phyloP scores from a whole-genome alignment of 2,329 filamentous ascomycete genomes.

The Exophiala viscosa region DNA sequence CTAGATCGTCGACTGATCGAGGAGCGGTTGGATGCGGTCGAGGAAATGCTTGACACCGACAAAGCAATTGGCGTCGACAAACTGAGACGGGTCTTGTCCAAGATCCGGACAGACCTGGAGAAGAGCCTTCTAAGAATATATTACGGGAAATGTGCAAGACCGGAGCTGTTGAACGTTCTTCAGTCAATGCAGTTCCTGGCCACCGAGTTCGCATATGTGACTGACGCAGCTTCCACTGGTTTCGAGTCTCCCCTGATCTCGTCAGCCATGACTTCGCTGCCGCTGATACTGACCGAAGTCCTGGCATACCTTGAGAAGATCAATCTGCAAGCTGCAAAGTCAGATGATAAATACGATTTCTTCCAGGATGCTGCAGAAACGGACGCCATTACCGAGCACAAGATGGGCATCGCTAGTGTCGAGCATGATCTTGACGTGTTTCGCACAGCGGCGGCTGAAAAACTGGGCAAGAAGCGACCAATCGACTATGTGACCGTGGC shows the following conservation, averaged over 20 bases:
- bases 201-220: slow-evolving; percentile 68
- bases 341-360: slow-evolving; percentile 90
- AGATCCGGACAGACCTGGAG: slow-evolving; percentile 77
- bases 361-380: slow-evolving; percentile 85
- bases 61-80: slow-evolving; percentile 67
- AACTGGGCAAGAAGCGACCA: slow-evolving; percentile 65
- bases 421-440: slow-evolving; percentile 85
- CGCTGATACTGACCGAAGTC: slow-evolving; percentile 70
- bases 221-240: slow-evolving; percentile 61
- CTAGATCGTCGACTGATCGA: slow-evolving; percentile 72
- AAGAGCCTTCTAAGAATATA: slow-evolving; percentile 93
- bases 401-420: slow-evolving; percentile 84
- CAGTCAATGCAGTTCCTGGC: slow-evolving; percentile 81
- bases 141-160: slow-evolving; percentile 89
- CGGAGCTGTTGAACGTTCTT: slow-evolving; percentile 78
- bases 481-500: slow-evolving; percentile 78
- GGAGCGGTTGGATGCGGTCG: slow-evolving; percentile 75
- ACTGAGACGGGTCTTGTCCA: slow-evolving; percentile 66
- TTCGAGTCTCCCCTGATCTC: slow-evolving; percentile 69
- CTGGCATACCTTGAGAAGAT: slow-evolving; percentile 76
- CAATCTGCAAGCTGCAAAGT: slow-evolving; percentile 75
- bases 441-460: slow-evolving; percentile 64
- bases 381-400: slow-evolving; percentile 82
- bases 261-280: slow-evolving; percentile 69
- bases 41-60: slow-evolving; percentile 72